A percentile compares a stretch with the other conserved stretches of the same genome.
Conservation (phyloP, 2,329 filamentous ascomycete species). For the Colletotrichum acutatum region DNA sequence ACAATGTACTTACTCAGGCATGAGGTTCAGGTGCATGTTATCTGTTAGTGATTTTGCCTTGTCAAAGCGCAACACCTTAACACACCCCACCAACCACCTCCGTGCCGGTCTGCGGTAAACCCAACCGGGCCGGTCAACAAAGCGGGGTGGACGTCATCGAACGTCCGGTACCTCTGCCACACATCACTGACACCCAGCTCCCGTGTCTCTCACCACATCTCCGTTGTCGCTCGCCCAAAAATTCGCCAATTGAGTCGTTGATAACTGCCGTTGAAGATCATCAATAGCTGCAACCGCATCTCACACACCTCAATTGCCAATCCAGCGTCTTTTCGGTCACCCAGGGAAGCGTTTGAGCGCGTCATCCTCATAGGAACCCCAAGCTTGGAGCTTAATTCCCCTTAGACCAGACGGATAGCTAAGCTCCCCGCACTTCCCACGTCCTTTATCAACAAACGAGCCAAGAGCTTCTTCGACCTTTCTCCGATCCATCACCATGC, state of each 20-base stretch:
- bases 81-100: not conserved
- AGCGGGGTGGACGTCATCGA: conserved; percentile 32
- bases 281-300: not conserved
- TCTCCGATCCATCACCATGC: conserved; percentile 24
- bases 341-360: not conserved
- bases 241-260: not conserved
- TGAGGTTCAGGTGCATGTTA: not conserved
- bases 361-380: not conserved
- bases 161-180: conserved; percentile 14
- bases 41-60: conserved; percentile 2
- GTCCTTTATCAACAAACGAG: not conserved
- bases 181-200: not conserved
- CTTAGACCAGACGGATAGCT: not conserved
- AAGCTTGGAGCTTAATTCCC: not conserved
- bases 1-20: no score
- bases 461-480: conserved; percentile 9
- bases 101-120: conserved; percentile 12
- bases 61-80: not conserved
- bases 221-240: conserved; percentile 25
- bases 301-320: no score
- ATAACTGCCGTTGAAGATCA: conserved; percentile 4
- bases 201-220: not conserved
- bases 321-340: not conserved
- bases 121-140: conserved; percentile 30
- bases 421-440: conserved; percentile 22